Evolutionary conservation across 257 asterid species (phyloP).

Genomic region (Solanum sejunctum): DNA sequence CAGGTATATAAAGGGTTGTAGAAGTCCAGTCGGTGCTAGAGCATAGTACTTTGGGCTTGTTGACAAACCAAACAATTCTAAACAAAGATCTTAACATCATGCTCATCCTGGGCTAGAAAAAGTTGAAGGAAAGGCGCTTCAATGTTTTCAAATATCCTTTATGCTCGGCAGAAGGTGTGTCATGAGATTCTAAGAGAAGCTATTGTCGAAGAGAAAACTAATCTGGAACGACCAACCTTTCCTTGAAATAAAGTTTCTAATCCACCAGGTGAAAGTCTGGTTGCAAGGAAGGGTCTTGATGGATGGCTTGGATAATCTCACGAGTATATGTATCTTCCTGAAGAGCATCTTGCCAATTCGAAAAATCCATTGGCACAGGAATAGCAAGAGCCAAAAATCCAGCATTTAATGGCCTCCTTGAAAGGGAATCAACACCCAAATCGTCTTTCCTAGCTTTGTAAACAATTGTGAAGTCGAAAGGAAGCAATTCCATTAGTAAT

Average conservation of each 20-base stretch:
- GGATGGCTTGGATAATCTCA: neutral
- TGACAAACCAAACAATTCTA: no score
- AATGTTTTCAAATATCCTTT: no score
- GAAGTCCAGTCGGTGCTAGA: no score
- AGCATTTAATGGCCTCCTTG: neutral
- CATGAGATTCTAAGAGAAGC: no score
- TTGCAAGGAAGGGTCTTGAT: neutral
- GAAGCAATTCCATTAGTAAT: neutral
- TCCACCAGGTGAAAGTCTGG: neutral
- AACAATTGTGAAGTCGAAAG: neutral
- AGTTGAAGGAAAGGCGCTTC: no score
- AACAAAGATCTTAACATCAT: no score
- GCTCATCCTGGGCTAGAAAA: no score
- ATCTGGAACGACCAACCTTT: no score
- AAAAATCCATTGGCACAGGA: neutral
- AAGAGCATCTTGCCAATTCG: neutral
- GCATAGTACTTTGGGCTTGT: no score
- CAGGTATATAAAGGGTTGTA: no score
- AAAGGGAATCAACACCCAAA: neutral
- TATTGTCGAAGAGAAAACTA: no score
- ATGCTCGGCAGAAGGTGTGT: no score
- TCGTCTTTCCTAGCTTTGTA: neutral
- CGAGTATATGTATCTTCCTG: neutral
- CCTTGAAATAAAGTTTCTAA: neutral
- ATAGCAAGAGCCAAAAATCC: neutral